These are phyloP conservation scores for Aegilops tauschii DNA, from an alignment of 176 grass and related monocot species.

Conservation along the genomic window DNA sequence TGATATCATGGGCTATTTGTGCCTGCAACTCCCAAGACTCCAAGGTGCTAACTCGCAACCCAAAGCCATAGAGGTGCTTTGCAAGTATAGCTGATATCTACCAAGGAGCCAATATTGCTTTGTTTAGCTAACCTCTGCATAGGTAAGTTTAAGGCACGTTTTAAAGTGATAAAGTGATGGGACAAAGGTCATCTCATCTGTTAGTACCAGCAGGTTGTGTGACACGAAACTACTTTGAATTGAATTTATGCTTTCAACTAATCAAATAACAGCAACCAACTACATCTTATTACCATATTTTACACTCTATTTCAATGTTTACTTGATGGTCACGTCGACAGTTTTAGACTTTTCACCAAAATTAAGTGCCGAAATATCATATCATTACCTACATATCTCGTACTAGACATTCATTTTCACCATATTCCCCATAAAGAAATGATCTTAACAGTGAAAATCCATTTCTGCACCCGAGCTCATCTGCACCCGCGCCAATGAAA, in stretches of 20 bases:
- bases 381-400: too few species aligned
- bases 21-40: too few species aligned
- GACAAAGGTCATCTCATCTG: conserved; percentile 29
- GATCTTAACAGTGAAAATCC: neutral
- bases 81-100: neutral
- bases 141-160: conserved; percentile 28
- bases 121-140: conserved; percentile 30
- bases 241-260: conserved; percentile 13
- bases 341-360: neutral
- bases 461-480: too few species aligned
- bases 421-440: neutral
- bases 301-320: too few species aligned
- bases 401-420: too few species aligned
- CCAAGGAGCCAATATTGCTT: conserved; percentile 43
- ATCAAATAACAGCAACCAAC: neutral
- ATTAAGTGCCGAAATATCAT: neutral
- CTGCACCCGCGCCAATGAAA: too few species aligned
- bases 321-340: neutral
- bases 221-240: conserved; percentile 12
- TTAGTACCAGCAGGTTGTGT: conserved; percentile 8
- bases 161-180: conserved; percentile 30
- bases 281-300: neutral
- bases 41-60: too few species aligned
- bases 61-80: too few species aligned
- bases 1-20: too few species aligned